These are phyloP conservation scores for Phytopythium aichiense DNA, from an alignment of 352 stramenopile genomes.

Conservation along the genomic window DNA sequence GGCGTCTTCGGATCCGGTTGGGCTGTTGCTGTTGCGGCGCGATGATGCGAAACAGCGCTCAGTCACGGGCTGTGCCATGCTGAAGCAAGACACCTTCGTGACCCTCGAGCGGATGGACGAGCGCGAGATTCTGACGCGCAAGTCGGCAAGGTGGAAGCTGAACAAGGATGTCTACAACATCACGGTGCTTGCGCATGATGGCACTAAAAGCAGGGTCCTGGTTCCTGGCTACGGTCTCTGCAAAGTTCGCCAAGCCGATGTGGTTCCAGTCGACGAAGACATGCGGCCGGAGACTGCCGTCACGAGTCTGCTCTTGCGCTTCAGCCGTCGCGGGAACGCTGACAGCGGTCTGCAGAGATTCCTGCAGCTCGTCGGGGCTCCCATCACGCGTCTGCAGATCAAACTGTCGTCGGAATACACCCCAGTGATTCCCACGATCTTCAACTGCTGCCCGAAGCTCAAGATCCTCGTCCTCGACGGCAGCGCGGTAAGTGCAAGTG, in stretches of 20 bases:
- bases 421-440: not conserved
- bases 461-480: not conserved
- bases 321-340: not conserved
- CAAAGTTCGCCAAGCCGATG: not conserved
- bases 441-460: not conserved
- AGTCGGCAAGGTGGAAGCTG: not conserved
- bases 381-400: not conserved
- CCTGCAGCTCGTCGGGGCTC: not conserved
- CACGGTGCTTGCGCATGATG: not conserved
- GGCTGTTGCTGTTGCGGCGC: not conserved
- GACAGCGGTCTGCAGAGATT: not conserved
- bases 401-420: not conserved
- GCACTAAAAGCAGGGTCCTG: not conserved
- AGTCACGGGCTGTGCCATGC: not conserved
- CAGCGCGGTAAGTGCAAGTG: not conserved
- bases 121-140: not conserved
- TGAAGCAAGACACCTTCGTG: not conserved
- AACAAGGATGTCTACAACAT: not conserved
- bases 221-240: slow-evolving; percentile 4
- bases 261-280: not conserved
- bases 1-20: not conserved
- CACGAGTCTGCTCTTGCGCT: not conserved
- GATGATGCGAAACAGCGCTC: not conserved
- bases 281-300: not conserved
- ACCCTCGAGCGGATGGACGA: not conserved